Base-by-base conservation (phyloP, 2,329 filamentous ascomycete genomes). In the Setomelanomma holmii region DNA sequence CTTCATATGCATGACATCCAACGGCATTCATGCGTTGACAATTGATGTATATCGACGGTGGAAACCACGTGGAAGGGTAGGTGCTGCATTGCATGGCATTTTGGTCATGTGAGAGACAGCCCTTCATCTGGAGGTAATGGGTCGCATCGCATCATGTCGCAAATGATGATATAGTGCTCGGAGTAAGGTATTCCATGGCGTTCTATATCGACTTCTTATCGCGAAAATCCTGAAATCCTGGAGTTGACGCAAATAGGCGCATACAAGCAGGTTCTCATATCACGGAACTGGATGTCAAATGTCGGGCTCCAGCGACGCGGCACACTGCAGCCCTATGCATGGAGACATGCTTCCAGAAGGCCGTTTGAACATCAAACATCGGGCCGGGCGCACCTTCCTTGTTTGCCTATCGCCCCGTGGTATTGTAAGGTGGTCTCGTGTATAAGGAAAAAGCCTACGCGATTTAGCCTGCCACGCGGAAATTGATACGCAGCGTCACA, bases 291-390 rank as follows among this genome's bases (percentile, higher is more conserved):
- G n/a, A 4, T 20, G 19, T 16, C n/a, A 17, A 10, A 7, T 16
- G n/a, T 38, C n/a, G 35, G n/a, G 35, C n/a, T 38, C n/a, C 35
- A 10, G 22, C 10, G 14, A 41, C 14, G 7, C 12, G 20, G 39
- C 8, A 23, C 17, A 22, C 8, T n/a, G 30, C 39, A 49, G 46
- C 46, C 47, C 22, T 50, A 33, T 24, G 40, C 40, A 39, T 50
- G 19, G 47, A 44, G 48, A 43, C 51, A 49, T 48, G 34, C 46
- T 57, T 60, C 54, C 48, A 40, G 53, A 57, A 57, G 51, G 46
- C 45, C 42, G 53, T 53, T 60, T 51, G 56, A 56, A 44, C 51
- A 45, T 45, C 39, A 52, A 50, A 47, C 53, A 34, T 33, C 41
- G 33, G 48, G 8, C 47, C 50, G 34, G 36, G 45, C 40, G 34